phyloP scores from a whole-genome alignment of 441 rosid species.

The Populus trichocarpa region DNA sequence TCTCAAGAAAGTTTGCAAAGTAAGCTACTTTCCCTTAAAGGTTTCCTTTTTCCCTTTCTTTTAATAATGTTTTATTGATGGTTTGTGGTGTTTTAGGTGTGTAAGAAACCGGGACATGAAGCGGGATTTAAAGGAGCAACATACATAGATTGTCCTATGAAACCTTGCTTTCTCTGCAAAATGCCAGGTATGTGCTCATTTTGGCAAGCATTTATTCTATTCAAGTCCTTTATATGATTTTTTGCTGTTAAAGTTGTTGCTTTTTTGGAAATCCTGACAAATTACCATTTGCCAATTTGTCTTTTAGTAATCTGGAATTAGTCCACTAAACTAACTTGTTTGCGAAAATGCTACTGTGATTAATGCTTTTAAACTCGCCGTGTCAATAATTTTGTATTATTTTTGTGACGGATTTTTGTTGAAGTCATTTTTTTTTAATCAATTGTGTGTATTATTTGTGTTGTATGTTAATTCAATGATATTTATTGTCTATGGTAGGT shows the following conservation, averaged over 20 bases:
- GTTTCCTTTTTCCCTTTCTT: neutral
- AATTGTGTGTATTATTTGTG: neutral
- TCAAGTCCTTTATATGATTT: neutral
- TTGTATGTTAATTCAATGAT: neutral
- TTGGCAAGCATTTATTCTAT: neutral
- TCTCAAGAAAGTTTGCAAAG: constrained; percentile 96
- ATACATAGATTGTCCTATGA: constrained; percentile 90
- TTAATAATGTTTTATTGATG: neutral
- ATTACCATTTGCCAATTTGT: neutral
- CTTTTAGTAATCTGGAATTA: neutral
- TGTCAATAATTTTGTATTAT: neutral
- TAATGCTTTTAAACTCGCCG: neutral
- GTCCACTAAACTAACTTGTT: neutral
- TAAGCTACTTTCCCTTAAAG: constrained; percentile 16
- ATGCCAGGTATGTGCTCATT: constrained; percentile 57
- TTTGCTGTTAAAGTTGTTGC: neutral
- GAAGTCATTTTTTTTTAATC: neutral
- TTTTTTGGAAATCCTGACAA: neutral
- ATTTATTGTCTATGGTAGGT: neutral
- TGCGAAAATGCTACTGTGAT: neutral
- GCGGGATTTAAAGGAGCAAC: constrained; percentile 98
- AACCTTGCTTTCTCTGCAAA: constrained; percentile 93
- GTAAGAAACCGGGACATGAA: constrained; percentile 86
- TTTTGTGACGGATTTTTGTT: neutral
- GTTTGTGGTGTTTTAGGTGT: constrained; percentile 48